phyloP scores from a whole-genome alignment of 257 asterid species.

The Striga asiatica region DNA sequence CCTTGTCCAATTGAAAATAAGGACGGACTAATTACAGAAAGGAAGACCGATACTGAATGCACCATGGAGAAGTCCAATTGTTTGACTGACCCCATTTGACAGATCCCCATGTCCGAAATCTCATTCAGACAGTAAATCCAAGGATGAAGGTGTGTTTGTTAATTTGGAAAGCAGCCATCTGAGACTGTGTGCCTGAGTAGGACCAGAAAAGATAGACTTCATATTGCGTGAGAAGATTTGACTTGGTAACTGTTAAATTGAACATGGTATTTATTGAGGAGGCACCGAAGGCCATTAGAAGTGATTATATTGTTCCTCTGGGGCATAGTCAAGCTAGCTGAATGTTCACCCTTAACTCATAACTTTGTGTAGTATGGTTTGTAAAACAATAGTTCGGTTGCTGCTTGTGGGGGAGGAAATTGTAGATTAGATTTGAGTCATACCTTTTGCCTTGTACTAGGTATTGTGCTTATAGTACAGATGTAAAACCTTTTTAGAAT shows the following conservation, averaged over 20 bases:
- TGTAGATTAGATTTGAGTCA: constrained; percentile 31
- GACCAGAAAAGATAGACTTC: constrained; percentile 21
- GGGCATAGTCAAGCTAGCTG: too few species aligned
- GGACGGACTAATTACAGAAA: constrained; percentile 20
- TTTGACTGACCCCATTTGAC: constrained; percentile 18
- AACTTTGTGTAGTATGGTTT: constrained; percentile 28
- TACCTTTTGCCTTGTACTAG: constrained; percentile 19
- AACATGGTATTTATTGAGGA: constrained; percentile 17
- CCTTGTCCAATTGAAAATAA: constrained; percentile 25
- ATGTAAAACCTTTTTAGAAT: constrained; percentile 19
- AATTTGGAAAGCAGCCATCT: constrained; percentile 25
- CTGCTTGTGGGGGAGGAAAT: constrained; percentile 27
- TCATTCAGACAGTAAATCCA: constrained; percentile 22
- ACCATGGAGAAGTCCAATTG: constrained; percentile 18
- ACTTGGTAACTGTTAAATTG: constrained; percentile 18
- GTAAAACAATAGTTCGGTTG: constrained; percentile 16
- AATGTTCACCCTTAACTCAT: constrained; percentile 18
- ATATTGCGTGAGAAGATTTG: constrained; percentile 17
- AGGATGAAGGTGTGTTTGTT: constrained; percentile 15
- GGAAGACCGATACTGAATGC: constrained; percentile 19
- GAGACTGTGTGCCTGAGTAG: constrained; percentile 23
- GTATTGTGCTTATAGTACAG: constrained; percentile 28
- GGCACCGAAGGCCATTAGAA: too few species aligned
- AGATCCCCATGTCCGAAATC: constrained; percentile 15
- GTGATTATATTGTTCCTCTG: too few species aligned